phyloP scores from a whole-genome alignment of 2,329 filamentous ascomycete species.

The Calonectria henricotiae region DNA sequence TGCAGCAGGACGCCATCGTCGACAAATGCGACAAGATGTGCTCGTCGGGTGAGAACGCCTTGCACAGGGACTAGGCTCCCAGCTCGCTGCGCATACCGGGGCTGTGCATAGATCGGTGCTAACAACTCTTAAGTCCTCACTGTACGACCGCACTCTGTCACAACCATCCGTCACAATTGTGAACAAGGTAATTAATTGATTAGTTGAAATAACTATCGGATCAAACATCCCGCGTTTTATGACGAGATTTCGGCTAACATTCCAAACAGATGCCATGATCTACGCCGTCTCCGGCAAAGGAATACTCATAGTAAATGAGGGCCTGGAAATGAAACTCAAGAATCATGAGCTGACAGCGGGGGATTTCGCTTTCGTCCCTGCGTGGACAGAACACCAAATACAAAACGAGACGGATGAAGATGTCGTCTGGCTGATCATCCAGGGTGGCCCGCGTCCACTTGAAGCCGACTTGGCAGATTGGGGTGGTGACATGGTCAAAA shows the following conservation, averaged over 20 bases:
- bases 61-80: not conserved
- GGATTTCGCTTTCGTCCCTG: constrained; percentile 80
- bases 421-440: constrained; percentile 77
- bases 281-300: constrained; percentile 77
- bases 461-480: constrained; percentile 77
- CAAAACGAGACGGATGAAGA: constrained; percentile 76
- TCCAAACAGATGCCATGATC: constrained; percentile 74
- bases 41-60: constrained; percentile 70
- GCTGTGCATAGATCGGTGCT: constrained; percentile 26
- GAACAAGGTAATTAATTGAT: constrained; percentile 70
- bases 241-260: constrained; percentile 18
- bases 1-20: constrained; percentile 71
- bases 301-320: constrained; percentile 72
- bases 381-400: constrained; percentile 80
- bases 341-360: constrained; percentile 73
- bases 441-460: constrained; percentile 74
- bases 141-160: constrained; percentile 74
- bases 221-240: not conserved
- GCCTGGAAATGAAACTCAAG: constrained; percentile 67
- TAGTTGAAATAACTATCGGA: not conserved
- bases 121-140: constrained; percentile 69
- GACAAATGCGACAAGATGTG: constrained; percentile 78
- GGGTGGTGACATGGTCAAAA: constrained; percentile 66
- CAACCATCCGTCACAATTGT: constrained; percentile 79
- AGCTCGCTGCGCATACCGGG: not conserved